These are phyloP conservation scores for Venustampulla echinocandica DNA, from an alignment of 495 filamentous ascomycete species.

Conservation along the genomic window DNA sequence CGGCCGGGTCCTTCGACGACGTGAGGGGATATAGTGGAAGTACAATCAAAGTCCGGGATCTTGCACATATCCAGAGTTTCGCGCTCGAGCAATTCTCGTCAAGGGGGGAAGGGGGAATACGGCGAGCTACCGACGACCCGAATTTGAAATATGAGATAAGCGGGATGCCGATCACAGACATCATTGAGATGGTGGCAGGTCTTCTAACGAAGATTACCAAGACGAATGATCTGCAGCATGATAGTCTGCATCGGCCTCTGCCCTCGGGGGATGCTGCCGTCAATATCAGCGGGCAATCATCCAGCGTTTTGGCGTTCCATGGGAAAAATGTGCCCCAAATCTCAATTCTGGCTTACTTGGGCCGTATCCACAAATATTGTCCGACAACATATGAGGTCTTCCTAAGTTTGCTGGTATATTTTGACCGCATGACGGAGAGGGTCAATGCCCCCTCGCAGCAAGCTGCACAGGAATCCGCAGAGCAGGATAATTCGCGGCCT, in stretches of 20 bases:
- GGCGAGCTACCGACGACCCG: constrained; percentile 24
- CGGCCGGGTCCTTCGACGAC: constrained; percentile 19
- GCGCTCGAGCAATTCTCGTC: constrained; percentile 63
- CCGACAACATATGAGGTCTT: constrained; percentile 99
- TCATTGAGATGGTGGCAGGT: constrained; percentile 99
- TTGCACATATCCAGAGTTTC: constrained; percentile 85
- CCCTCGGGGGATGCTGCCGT: constrained; percentile 54
- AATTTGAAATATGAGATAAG: constrained; percentile 84
- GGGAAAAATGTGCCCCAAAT: constrained; percentile 98
- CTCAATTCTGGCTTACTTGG: constrained; percentile 91
- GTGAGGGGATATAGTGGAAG: constrained; percentile 25
- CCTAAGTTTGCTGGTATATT: constrained; percentile 89
- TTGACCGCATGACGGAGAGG: constrained; percentile 96
- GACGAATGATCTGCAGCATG: constrained; percentile 91
- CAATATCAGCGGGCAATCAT: constrained; percentile 68
- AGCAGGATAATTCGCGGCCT: constrained; percentile 16
- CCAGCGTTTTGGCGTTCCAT: constrained; percentile 95
- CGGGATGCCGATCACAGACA: constrained; percentile 92
- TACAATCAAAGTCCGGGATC: constrained; percentile 68
- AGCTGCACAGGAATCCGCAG: constrained; percentile 7
- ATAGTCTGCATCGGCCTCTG: constrained; percentile 64
- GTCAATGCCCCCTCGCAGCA: constrained; percentile 51
- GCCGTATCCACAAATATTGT: constrained; percentile 97
- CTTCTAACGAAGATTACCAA: constrained; percentile 96
- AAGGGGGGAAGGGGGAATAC: constrained; percentile 34